Evolutionary conservation across 495 filamentous ascomycete genomes (phyloP), one percentile per base, ranked within the genome.

Genomic region (Xylaria scruposa): DNA sequence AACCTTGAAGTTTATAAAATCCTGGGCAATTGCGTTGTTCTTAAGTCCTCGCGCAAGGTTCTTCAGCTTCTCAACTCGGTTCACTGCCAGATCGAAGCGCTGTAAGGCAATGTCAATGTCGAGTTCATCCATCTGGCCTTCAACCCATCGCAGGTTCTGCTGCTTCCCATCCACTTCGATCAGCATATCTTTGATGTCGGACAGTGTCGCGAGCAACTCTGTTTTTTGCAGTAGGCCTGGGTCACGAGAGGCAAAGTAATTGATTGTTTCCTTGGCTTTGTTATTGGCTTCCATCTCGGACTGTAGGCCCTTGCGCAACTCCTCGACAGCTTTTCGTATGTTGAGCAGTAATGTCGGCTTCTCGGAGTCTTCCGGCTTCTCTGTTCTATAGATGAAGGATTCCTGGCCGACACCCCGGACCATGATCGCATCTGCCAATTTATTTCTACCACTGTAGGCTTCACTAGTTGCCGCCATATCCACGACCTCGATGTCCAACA

Each of bases 121-220:
- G 5, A 99, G 88, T 76, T 97, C 94, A 77, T 99, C 96, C 75
- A 99, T 91, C 81, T 98, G 94, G 54, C 89, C 88, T 77, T 99
- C 96, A 0, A 98, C 94, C 93, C 93, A 97, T 26, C 96, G 92
- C 21, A 99, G 86, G 75, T 95, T 97, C 78, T 97, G 93, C 74
- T 97, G 95, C 75, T 97, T 95, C 29, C 97, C 96, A 75, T 98
- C 96, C 33, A 98, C 94, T 73, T 98, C 97, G 70, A 99, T 94
- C 46, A 97, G 86, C 81, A 97, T 88, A 73, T 94, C 91, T 75
- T 89, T 90, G 74, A 87, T 90, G 42, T 91, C 89, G 49, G 90
- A 90, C 7, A 93, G 80, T 24, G 86, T 89, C 75, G 92, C 89
- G 15, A 94, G 85, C 0, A 93, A 80, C 54, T 91, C 89, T 1